Base-by-base conservation (phyloP, 805 yeast species). In the Lipomyces mesembrius region DNA sequence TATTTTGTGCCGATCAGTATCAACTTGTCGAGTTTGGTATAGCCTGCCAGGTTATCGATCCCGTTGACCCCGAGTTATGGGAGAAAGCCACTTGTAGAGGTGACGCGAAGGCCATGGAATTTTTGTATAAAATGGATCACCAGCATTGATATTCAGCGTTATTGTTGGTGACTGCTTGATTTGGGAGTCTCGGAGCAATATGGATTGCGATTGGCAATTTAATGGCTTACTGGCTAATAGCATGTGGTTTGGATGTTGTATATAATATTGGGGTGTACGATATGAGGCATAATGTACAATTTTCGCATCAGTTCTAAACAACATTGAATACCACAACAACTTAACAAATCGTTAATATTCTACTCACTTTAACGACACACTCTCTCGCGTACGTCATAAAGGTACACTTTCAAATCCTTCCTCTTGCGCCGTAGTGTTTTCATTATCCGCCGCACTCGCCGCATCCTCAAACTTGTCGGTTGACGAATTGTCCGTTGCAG, bases 381-480 rank as follows among this genome's bases (percentile, higher is more conserved):
- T 43, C 1, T 43, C 20, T 43, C 11, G 22, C 8, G 8, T n/a
- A 17, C 55, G 34, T 52, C 55, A 52, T 52, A 52, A 22, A 25
- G 55, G 55, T 29, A 65, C 61, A 14, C 58, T 59, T 37, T 66
- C 71, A 59, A 59, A 68, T 27, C 61, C 25, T 60, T 54, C 65
- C 2, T 27, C 43, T 4, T 35, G 54, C 32, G 20, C 32, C 17
- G 54, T 17, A 12, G 3, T 27, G 12, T 9, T 12, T n/a, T 56
- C 63, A 43, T 34, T 57, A 11, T 51, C 64, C 20, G 56, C 60
- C 37, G 57, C 52, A 12, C 62, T 61, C 56, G 37, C 56, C 17
- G 65, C 64, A 29, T 66, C 69, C 62, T 62, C 69, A 51, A 59
- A 63, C 22, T 61, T 27, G 52, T 61, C 64, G 17, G 54, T 57